Evolutionary conservation across 345 rosid genomes (phyloP).

Genomic region (Euphorbia pulcherrima): DNA sequence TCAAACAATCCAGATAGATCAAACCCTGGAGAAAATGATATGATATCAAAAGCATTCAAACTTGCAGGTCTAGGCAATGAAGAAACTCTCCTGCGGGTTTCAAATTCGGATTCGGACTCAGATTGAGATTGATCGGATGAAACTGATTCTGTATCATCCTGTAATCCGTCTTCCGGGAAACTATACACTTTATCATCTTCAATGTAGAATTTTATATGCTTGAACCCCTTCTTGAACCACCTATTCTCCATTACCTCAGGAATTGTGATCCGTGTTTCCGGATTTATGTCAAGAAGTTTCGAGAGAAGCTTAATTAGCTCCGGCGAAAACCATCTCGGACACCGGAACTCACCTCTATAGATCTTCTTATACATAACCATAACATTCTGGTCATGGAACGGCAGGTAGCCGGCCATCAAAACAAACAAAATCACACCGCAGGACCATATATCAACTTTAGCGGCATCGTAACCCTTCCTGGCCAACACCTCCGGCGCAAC

Average conservation of each 20-base stretch:
- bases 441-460: slow-evolving; percentile 28
- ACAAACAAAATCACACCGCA: slow-evolving; percentile 28
- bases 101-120: slow-evolving; percentile 26
- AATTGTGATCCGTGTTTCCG: slow-evolving; percentile 22
- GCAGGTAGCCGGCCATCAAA: slow-evolving; percentile 28
- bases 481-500: slow-evolving; percentile 30
- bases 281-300: slow-evolving; percentile 19
- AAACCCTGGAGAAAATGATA: slow-evolving; percentile 39
- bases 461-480: slow-evolving; percentile 28
- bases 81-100: slow-evolving; percentile 20
- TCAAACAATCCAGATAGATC: slow-evolving; percentile 38
- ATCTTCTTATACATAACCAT: slow-evolving; percentile 29
- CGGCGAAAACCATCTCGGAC: slow-evolving; percentile 29
- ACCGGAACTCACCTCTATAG: slow-evolving; percentile 20
- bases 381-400: slow-evolving; percentile 26
- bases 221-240: slow-evolving; percentile 39
- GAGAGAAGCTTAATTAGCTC: slow-evolving; percentile 17
- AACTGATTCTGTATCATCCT: slow-evolving; percentile 12
- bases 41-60: slow-evolving; percentile 39
- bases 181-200: slow-evolving; percentile 34
- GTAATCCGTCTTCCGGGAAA: slow-evolving; percentile 17
- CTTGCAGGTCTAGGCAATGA: slow-evolving; percentile 35
- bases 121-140: slow-evolving; percentile 20
- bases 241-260: slow-evolving; percentile 31
- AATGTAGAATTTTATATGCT: slow-evolving; percentile 32